These are phyloP conservation scores for Fonsecaea erecta DNA, from an alignment of 2,329 filamentous ascomycete genomes.

Conservation along the genomic window DNA sequence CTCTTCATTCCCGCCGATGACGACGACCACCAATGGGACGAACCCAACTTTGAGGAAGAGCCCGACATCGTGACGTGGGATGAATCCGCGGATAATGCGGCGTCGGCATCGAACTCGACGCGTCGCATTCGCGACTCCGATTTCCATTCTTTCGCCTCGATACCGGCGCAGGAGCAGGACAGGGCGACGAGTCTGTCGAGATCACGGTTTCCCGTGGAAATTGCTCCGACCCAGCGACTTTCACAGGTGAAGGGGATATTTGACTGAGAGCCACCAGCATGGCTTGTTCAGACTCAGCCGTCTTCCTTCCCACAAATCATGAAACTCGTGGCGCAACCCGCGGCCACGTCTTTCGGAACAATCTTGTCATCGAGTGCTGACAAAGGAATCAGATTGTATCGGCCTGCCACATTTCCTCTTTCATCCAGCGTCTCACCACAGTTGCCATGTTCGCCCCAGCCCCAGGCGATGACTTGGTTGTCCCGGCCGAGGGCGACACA, in stretches of 20 bases:
- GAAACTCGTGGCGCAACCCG: constrained; percentile 92
- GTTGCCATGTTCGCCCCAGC: constrained; percentile 98
- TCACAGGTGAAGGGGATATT: constrained; percentile 54
- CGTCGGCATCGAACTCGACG: constrained; percentile 44
- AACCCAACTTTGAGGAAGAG: constrained; percentile 59
- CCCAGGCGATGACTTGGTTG: constrained; percentile 79
- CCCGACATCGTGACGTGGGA: constrained; percentile 52
- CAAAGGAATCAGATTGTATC: constrained; percentile 61
- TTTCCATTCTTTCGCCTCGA: constrained; percentile 36
- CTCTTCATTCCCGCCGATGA: constrained; percentile 65
- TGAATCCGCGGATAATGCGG: constrained; percentile 68
- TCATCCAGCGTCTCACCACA: constrained; percentile 72
- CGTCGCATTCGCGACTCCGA: constrained; percentile 45
- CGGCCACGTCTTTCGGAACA: constrained; percentile 67
- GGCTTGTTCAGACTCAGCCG: constrained; percentile 26
- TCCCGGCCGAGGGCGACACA: constrained; percentile 70
- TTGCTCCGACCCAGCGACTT: constrained; percentile 54
- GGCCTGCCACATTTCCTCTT: constrained; percentile 69
- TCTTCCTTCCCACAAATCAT: constrained; percentile 47
- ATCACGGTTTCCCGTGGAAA: constrained; percentile 40
- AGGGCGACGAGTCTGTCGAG: not conserved
- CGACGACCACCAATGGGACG: constrained; percentile 63
- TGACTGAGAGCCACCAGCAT: constrained; percentile 41
- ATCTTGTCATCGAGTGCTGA: constrained; percentile 52
- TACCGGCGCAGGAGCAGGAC: constrained; percentile 30